Evolutionary conservation across 1,284 basidiomycete species (phyloP).

Genomic region (Pulveroboletus sp.): DNA sequence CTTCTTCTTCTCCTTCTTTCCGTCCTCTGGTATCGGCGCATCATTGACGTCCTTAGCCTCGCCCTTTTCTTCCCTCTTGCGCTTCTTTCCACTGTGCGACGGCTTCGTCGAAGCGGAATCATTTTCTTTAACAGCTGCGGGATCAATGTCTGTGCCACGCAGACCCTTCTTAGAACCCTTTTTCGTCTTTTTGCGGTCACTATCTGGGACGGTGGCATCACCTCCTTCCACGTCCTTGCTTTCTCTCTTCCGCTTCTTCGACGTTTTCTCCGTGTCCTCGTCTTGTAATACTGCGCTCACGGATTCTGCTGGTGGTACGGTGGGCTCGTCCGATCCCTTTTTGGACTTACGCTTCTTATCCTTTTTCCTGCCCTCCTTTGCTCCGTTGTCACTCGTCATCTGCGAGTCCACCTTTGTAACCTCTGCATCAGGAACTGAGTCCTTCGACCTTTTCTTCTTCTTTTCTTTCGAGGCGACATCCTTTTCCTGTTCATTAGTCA

Average conservation of each 20-base stretch:
- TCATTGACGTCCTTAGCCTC: not conserved
- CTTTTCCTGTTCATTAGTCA: conserved; percentile 9
- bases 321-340: not conserved
- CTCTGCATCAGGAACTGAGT: not conserved
- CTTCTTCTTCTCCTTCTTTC: conserved; percentile 32
- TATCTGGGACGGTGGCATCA: conserved; percentile 5
- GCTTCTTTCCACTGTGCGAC: conserved; percentile 21
- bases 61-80: conserved; percentile 19
- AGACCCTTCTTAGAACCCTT: conserved; percentile 23
- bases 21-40: conserved; percentile 17
- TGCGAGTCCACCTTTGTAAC: not conserved
- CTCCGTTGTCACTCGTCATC: not conserved
- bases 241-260: conserved; percentile 29
- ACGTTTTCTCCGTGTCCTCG: conserved; percentile 14
- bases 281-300: not conserved
- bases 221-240: conserved; percentile 5
- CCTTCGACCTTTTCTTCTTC: conserved; percentile 29
- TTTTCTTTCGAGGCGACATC: conserved; percentile 18
- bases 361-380: conserved; percentile 9
- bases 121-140: not conserved
- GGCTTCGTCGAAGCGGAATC: conserved; percentile 1
- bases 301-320: not conserved
- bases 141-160: not conserved
- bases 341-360: conserved; percentile 12
- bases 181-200: conserved; percentile 35